Percentiles rank a stretch among this genome's conserved stretches.
These are phyloP conservation scores for Phytophthora fragariaefolia DNA, from an alignment of 352 stramenopile genomes.

Conservation along the genomic window DNA sequence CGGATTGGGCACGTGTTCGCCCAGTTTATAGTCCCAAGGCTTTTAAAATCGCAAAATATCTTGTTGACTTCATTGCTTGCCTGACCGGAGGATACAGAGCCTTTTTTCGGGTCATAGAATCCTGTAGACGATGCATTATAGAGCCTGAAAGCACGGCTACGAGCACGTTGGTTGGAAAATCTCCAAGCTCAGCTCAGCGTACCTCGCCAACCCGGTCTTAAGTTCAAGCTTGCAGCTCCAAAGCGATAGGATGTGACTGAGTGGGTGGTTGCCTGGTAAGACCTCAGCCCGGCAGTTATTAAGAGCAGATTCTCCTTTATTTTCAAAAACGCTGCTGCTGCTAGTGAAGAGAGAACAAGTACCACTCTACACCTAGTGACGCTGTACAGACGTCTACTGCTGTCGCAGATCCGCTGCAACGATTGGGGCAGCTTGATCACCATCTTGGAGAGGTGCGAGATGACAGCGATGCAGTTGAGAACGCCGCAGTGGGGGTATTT, in stretches of 20 bases:
- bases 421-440: not conserved
- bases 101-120: no score
- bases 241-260: slow-evolving; percentile 17
- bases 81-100: no score
- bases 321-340: not conserved
- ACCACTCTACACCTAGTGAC: not conserved
- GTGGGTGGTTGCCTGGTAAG: slow-evolving; percentile 15
- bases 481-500: not conserved
- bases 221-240: slow-evolving; percentile 2
- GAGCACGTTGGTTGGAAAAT: slow-evolving; percentile 1
- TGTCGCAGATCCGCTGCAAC: not conserved
- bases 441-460: not conserved
- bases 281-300: not conserved
- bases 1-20: no score
- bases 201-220: not conserved
- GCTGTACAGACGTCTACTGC: not conserved
- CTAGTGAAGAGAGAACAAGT: not conserved
- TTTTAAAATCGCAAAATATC: no score
- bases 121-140: no score
- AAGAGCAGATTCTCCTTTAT: slow-evolving; percentile 11
- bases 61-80: no score
- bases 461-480: slow-evolving; percentile 1
- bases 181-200: not conserved
- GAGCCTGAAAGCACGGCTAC: slow-evolving; percentile 18
- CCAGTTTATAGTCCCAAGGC: no score